Evolutionary conservation across 352 stramenopile species (phyloP).

Genomic region (Phytophthora rubi): DNA sequence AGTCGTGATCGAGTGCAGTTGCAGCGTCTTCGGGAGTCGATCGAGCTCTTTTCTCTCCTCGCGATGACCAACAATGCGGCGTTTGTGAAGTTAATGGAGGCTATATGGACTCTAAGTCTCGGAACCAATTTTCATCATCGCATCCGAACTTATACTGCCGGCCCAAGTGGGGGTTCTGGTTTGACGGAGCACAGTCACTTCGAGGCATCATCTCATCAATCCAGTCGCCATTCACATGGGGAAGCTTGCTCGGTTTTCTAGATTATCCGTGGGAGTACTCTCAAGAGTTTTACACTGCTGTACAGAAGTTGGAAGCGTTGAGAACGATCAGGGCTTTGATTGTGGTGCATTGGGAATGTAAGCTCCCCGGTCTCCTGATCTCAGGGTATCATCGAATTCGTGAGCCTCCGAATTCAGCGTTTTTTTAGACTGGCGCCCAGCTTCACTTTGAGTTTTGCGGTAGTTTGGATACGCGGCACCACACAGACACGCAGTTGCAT

Average conservation of each 20-base stretch:
- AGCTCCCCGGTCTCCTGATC: neutral
- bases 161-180: neutral
- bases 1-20: neutral
- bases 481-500: neutral
- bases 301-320: neutral
- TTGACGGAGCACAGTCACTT: neutral
- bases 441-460: neutral
- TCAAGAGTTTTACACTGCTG: neutral
- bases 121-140: neutral
- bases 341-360: neutral
- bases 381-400: neutral
- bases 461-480: neutral
- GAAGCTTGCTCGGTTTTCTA: neutral
- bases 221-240: neutral
- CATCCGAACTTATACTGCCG: neutral
- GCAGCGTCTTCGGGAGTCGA: neutral
- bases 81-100: neutral
- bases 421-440: neutral
- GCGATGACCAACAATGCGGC: neutral
- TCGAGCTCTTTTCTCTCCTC: neutral
- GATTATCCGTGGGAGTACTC: neutral
- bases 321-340: neutral
- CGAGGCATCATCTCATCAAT: neutral
- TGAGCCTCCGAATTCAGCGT: neutral
- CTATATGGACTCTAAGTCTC: neutral